Percentiles rank a stretch among this genome's conserved stretches.
Conservation (phyloP, 352 stramenopile genomes). For the Halophytophthora polymorphica region DNA sequence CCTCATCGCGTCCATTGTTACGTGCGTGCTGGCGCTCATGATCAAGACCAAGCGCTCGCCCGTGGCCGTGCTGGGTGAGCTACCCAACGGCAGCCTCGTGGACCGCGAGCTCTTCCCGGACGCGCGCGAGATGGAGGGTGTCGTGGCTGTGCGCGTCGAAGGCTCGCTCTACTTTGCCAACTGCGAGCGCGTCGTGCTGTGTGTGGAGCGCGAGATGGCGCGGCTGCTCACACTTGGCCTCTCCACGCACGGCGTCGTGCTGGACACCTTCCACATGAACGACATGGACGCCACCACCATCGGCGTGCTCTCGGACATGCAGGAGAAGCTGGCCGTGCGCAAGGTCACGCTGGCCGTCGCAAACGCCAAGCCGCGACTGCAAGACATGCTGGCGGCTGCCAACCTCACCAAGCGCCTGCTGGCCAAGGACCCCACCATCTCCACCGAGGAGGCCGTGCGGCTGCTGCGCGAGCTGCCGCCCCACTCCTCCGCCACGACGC, state of each 20-base stretch:
- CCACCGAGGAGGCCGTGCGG: conserved; percentile 8
- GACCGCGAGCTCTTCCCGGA: conserved; percentile 45
- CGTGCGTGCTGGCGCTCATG: conserved; percentile 49
- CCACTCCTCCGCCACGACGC: no score
- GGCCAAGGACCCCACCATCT: conserved; percentile 6
- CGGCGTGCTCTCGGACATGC: conserved; percentile 57
- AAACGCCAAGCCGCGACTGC: conserved; percentile 42
- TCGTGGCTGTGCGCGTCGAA: conserved; percentile 52
- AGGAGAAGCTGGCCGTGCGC: conserved; percentile 35
- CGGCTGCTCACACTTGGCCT: conserved; percentile 8
- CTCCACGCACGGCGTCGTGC: conserved; percentile 25
- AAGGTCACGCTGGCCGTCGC: conserved; percentile 47
- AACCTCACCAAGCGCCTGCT: conserved; percentile 31
- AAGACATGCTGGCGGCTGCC: conserved; percentile 35
- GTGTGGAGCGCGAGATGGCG: conserved; percentile 46
- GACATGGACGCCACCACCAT: conserved; percentile 66
- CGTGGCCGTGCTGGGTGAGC: conserved; percentile 43
- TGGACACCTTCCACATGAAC: conserved; percentile 55
- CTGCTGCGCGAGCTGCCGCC: conserved; percentile 2
- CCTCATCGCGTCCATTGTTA: conserved; percentile 53
- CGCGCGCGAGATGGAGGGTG: conserved; percentile 35
- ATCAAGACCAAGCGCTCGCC: conserved; percentile 53
- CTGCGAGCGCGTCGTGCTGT: conserved; percentile 54
- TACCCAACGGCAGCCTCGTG: conserved; percentile 29
- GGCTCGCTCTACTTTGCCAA: conserved; percentile 63